Evolutionary conservation across 2,329 filamentous ascomycete species (phyloP).

Genomic region (Coniochaeta ligniaria): DNA sequence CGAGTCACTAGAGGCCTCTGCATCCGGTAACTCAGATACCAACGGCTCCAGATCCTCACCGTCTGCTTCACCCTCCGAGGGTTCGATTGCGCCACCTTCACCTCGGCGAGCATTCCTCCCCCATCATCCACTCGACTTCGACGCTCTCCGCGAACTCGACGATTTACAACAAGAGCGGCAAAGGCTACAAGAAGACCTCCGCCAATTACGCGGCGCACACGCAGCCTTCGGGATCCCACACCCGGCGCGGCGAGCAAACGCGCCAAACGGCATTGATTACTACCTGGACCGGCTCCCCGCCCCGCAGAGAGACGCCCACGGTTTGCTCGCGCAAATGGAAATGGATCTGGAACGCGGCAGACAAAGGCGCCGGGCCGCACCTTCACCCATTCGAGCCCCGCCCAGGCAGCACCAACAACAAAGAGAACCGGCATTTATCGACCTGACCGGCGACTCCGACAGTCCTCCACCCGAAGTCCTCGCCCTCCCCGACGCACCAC

Average conservation of each 20-base stretch:
- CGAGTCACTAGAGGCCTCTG: neutral
- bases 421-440: conserved; percentile 31
- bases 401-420: conserved; percentile 4
- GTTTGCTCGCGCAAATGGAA: neutral
- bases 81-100: neutral
- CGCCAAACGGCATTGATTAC: neutral
- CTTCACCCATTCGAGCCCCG: neutral
- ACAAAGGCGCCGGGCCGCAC: neutral
- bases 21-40: neutral
- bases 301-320: neutral
- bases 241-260: neutral
- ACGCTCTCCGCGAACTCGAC: neutral
- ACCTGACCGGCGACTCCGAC: conserved; percentile 43
- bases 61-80: neutral
- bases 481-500: neutral
- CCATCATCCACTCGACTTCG: neutral
- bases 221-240: neutral
- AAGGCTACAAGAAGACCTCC: neutral
- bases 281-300: neutral
- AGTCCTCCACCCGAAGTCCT: conserved; percentile 25
- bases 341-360: conserved; percentile 1
- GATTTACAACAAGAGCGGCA: neutral
- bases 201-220: neutral
- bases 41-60: neutral
- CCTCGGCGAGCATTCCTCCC: neutral